A percentile compares a stretch with the other conserved stretches of the same genome.
Conservation (phyloP, 768 basidiomycete species). For the Daedaleopsis sinensis region DNA sequence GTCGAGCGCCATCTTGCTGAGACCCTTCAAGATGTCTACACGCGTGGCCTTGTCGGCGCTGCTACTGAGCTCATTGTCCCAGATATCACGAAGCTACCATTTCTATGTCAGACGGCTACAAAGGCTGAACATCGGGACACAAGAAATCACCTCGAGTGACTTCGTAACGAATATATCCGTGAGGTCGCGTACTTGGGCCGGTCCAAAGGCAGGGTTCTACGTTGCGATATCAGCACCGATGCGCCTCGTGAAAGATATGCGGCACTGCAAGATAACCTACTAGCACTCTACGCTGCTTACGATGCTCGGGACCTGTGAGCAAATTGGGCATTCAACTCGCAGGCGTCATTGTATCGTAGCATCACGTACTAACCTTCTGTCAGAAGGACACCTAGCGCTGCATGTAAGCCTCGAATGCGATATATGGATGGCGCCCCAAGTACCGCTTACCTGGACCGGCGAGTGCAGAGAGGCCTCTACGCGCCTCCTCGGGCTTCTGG, state of each 20-base stretch:
- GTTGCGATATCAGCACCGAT: neutral
- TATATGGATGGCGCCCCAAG: too few species aligned
- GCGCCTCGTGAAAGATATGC: too few species aligned
- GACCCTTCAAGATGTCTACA: slow-evolving; percentile 36
- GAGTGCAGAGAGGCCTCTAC: slow-evolving; percentile 42
- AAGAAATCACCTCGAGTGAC: slow-evolving; percentile 44
- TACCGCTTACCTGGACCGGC: slow-evolving; percentile 40
- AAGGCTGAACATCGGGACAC: neutral
- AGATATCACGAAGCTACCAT: slow-evolving; percentile 23
- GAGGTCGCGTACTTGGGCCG: slow-evolving; percentile 56
- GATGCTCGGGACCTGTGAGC: slow-evolving; percentile 29
- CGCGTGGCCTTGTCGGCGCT: slow-evolving; percentile 14
- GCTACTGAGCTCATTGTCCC: slow-evolving; percentile 35
- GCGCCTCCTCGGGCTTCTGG: slow-evolving; percentile 52
- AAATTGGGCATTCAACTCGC: neutral
- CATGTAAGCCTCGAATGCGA: too few species aligned
- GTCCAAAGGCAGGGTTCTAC: slow-evolving; percentile 69
- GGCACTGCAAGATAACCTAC: slow-evolving; percentile 11
- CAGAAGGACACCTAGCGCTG: slow-evolving; percentile 47
- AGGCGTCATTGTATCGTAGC: neutral
- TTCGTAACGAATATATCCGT: slow-evolving; percentile 61
- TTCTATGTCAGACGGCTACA: too few species aligned
- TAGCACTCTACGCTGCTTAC: slow-evolving; percentile 38
- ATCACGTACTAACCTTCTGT: slow-evolving; percentile 36
- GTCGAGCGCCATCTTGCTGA: slow-evolving; percentile 41